These are phyloP conservation scores for Phaeophleospora eucalypticola DNA, from an alignment of 2,329 filamentous ascomycete genomes.

Conservation along the genomic window DNA sequence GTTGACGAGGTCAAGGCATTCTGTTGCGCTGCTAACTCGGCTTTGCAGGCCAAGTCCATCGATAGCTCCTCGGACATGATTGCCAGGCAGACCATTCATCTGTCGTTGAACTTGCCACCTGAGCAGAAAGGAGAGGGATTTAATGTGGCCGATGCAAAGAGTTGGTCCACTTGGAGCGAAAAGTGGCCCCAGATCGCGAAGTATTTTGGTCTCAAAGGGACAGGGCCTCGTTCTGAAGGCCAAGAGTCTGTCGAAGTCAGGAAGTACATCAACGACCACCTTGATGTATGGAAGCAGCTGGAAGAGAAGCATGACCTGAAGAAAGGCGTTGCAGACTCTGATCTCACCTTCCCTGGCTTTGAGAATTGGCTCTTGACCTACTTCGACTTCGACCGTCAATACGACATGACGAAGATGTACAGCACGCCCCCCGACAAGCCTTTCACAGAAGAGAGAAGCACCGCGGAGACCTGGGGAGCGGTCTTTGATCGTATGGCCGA, in stretches of 20 bases:
- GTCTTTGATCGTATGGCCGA: conserved; percentile 44
- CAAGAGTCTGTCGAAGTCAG: conserved; percentile 31
- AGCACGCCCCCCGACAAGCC: conserved; percentile 29
- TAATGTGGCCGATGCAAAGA: conserved; percentile 25
- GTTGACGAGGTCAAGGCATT: neutral
- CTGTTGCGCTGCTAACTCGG: conserved; percentile 10
- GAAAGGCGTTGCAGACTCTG: conserved; percentile 37
- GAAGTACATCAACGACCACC: conserved; percentile 35
- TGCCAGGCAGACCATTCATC: conserved; percentile 22
- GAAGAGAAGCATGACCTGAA: conserved; percentile 36
- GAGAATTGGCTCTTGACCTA: conserved; percentile 42
- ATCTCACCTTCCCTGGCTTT: conserved; percentile 37
- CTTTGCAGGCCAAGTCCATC: conserved; percentile 33
- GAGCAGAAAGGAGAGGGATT: conserved; percentile 19
- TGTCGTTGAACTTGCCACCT: conserved; percentile 14
- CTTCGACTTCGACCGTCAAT: conserved; percentile 45
- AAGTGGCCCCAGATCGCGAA: conserved; percentile 23
- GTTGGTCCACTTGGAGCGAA: conserved; percentile 18
- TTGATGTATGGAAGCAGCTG: conserved; percentile 31
- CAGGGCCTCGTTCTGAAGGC: conserved; percentile 16
- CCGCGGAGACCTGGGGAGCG: conserved; percentile 37
- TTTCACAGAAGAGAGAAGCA: conserved; percentile 41
- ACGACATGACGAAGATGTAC: conserved; percentile 44
- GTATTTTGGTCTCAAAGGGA: conserved; percentile 25
- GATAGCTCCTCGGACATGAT: conserved; percentile 37